phyloP scores from a whole-genome alignment of 306 rosid genomes.

The Hylodesmum podocarpum region DNA sequence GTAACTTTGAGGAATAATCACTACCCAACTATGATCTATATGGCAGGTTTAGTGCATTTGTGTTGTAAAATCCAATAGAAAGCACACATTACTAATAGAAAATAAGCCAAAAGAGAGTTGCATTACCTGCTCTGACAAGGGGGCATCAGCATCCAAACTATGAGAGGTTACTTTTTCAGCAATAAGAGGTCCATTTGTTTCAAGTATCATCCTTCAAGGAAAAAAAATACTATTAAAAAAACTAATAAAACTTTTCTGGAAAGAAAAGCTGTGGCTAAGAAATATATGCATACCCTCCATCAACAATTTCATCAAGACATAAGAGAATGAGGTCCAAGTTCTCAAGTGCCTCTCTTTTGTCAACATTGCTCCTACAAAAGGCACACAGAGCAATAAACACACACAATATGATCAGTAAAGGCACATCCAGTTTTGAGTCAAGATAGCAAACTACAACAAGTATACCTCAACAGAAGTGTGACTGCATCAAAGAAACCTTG shows the following conservation, averaged over 20 bases:
- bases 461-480: slow-evolving; percentile 80
- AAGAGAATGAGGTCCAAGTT: slow-evolving; percentile 95
- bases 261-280: slow-evolving; percentile 17
- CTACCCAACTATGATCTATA: neutral
- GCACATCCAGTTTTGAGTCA: neutral
- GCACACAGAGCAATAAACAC: slow-evolving; percentile 18
- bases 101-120: slow-evolving; percentile 10
- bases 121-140: slow-evolving; percentile 93
- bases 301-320: slow-evolving; percentile 88
- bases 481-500: slow-evolving; percentile 92
- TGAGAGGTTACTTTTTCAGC: slow-evolving; percentile 92
- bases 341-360: slow-evolving; percentile 94
- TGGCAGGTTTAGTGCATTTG: slow-evolving; percentile 3
- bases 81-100: neutral
- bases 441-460: neutral
- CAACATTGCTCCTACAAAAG: slow-evolving; percentile 74
- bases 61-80: neutral
- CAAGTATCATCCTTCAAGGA: slow-evolving; percentile 69
- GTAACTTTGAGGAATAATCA: neutral
- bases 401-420: neutral
- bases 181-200: slow-evolving; percentile 81
- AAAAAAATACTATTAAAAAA: neutral
- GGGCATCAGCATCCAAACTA: slow-evolving; percentile 78
- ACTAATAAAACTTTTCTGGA: neutral
- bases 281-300: slow-evolving; percentile 75